Conservation (phyloP, 2,329 filamentous ascomycete genomes). For the Rhinocladiella mackenziei region DNA sequence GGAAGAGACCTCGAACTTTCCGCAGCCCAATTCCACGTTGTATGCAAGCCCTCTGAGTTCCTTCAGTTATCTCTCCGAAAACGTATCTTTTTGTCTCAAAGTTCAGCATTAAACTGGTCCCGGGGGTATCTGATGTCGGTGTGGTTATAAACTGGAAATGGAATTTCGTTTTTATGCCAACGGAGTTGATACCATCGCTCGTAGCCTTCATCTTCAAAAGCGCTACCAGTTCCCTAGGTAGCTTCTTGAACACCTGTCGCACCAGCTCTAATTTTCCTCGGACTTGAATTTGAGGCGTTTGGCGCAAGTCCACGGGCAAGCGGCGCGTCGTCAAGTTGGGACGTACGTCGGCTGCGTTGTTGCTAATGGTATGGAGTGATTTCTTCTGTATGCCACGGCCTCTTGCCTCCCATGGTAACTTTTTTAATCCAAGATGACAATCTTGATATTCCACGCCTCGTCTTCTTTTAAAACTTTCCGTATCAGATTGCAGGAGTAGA, state of each 20-base stretch:
- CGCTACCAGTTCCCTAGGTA: not conserved
- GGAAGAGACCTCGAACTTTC: conserved; percentile 71
- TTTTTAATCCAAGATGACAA: not conserved
- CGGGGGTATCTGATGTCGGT: conserved; percentile 83
- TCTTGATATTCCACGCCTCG: too few relatives aligned
- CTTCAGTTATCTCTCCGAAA: conserved; percentile 78
- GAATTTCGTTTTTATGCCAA: conserved; percentile 49
- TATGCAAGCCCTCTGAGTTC: conserved; percentile 71
- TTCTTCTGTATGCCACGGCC: not conserved
- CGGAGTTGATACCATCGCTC: conserved; percentile 9
- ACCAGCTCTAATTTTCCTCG: too few relatives aligned
- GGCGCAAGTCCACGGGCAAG: too few relatives aligned
- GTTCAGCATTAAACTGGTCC: conserved; percentile 71
- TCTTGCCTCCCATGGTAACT: not conserved
- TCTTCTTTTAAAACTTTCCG: too few relatives aligned
- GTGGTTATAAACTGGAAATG: conserved; percentile 71
- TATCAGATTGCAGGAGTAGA: too few relatives aligned
- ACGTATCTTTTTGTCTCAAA: conserved; percentile 80
- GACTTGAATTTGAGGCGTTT: too few relatives aligned
- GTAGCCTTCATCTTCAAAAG: conserved; percentile 7
- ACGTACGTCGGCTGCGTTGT: too few relatives aligned
- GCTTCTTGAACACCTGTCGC: not conserved
- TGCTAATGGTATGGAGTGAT: not conserved
- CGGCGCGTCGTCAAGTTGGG: too few relatives aligned
- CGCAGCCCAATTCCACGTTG: conserved; percentile 63